phyloP scores from a whole-genome alignment of 2,329 filamentous ascomycete species.

The Aspergillus ustus region DNA sequence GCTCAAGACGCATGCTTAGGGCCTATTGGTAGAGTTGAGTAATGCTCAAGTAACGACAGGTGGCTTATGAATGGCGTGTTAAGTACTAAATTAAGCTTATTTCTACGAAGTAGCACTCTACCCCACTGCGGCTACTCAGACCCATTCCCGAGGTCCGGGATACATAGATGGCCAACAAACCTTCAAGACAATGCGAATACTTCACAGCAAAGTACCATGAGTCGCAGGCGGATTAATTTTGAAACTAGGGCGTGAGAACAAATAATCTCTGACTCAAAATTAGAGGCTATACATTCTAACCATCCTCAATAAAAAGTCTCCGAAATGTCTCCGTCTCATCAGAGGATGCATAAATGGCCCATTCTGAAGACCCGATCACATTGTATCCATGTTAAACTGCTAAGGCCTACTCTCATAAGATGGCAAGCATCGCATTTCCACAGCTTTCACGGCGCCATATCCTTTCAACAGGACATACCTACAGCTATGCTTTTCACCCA shows the following conservation, averaged over 20 bases:
- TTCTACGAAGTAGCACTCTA: neutral
- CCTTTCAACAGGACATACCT: constrained; percentile 25
- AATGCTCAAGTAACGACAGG: neutral
- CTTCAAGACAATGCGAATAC: neutral
- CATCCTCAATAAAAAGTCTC: constrained; percentile 3
- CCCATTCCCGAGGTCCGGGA: too few relatives aligned
- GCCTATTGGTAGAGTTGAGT: neutral
- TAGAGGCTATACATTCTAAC: neutral
- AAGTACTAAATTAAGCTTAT: neutral
- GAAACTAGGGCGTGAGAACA: neutral
- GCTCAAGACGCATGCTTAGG: neutral
- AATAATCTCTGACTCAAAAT: neutral
- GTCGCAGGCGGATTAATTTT: neutral
- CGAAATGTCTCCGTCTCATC: constrained; percentile 16
- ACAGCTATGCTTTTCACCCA: constrained; percentile 37
- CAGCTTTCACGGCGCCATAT: constrained; percentile 20
- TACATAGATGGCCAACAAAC: neutral
- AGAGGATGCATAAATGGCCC: neutral
- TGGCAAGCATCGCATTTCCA: constrained; percentile 28
- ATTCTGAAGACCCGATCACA: neutral
- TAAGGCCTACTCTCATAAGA: neutral
- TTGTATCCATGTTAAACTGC: neutral
- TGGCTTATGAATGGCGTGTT: neutral
- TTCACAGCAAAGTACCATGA: neutral
- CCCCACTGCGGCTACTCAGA: neutral